A percentile compares a stretch with the other conserved stretches of the same genome.
These are phyloP conservation scores for Candida pini DNA, from an alignment of 805 yeast genomes.

Conservation along the genomic window DNA sequence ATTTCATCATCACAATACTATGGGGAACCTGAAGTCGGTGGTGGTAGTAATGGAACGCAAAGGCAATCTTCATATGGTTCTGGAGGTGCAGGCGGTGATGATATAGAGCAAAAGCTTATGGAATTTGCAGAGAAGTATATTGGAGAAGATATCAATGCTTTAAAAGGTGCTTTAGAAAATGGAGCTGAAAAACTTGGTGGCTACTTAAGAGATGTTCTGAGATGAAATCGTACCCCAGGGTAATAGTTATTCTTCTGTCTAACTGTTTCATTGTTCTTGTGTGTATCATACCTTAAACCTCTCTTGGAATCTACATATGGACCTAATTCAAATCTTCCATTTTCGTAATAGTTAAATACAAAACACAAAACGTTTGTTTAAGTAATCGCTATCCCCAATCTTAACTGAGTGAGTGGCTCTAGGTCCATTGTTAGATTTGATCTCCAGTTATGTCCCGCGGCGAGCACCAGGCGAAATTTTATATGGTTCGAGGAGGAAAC, in stretches of 20 bases:
- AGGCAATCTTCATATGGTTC: conserved; percentile 11
- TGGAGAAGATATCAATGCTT: conserved; percentile 79
- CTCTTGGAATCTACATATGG: no score
- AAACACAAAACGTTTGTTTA: no score
- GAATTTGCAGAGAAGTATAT: conserved; percentile 65
- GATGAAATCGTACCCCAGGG: conserved; percentile 22
- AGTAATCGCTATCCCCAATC: no score
- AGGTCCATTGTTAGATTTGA: no score
- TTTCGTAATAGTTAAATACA: no score
- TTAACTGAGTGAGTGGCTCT: no score
- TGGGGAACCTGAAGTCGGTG: conserved; percentile 53
- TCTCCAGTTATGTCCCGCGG: no score
- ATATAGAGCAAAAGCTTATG: conserved; percentile 47
- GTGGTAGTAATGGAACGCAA: conserved; percentile 8
- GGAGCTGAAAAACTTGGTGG: conserved; percentile 90
- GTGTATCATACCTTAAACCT: no score
- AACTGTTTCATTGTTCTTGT: background rate
- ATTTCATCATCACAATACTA: conserved; percentile 91
- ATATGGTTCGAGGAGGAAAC: no score
- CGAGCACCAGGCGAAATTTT: no score
- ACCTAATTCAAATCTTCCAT: no score
- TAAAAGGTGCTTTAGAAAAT: conserved; percentile 87
- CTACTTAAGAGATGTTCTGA: conserved; percentile 79
- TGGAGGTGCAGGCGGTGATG: conserved; percentile 32
- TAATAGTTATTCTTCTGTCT: background rate